Conservation (phyloP, 2,329 filamentous ascomycete species). For the Lecanosticta acicola region DNA sequence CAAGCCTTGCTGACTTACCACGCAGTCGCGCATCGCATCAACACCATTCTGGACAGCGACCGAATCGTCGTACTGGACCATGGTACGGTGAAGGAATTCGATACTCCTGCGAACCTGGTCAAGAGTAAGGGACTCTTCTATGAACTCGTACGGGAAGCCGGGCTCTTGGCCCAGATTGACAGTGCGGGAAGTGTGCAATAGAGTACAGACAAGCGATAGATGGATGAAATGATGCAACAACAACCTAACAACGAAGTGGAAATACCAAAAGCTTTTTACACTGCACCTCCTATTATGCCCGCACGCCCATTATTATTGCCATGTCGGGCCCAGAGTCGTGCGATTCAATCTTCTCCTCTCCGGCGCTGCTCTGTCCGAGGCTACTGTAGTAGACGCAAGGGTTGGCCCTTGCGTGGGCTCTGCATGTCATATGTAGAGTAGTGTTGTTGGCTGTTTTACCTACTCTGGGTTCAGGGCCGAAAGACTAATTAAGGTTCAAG, state of each 20-base stretch:
- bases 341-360: no score
- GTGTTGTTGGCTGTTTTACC: no score
- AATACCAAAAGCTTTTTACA: no score
- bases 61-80: slow-evolving; percentile 89
- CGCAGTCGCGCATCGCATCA: slow-evolving; percentile 81
- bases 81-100: slow-evolving; percentile 87
- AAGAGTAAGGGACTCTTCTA: slow-evolving; percentile 75
- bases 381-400: no score
- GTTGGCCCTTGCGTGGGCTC: no score
- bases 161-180: slow-evolving; percentile 53
- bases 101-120: slow-evolving; percentile 73
- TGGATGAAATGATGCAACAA: no score
- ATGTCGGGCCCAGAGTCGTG: no score
- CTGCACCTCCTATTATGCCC: background rate
- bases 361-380: no score
- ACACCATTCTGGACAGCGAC: slow-evolving; percentile 86
- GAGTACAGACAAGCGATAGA: slow-evolving; percentile 2
- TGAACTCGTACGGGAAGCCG: slow-evolving; percentile 85
- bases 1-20: background rate
- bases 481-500: no score
- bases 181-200: slow-evolving; percentile 12
- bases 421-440: no score
- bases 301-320: no score
- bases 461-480: no score
- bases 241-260: background rate